These are phyloP conservation scores for Plantago coronopus DNA, from an alignment of 305 asterid species.

Conservation along the genomic window DNA sequence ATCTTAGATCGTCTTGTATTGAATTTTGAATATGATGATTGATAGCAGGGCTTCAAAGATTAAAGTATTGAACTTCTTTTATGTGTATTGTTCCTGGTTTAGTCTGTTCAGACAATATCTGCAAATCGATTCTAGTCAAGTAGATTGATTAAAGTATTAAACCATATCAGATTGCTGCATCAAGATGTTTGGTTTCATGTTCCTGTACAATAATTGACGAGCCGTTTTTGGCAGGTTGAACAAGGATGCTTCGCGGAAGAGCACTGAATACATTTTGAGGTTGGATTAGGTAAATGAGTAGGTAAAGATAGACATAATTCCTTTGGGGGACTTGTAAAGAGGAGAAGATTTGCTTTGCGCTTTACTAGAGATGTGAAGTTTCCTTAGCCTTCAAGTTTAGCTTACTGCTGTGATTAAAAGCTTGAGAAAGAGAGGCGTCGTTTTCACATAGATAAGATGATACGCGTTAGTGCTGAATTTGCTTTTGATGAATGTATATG, in stretches of 20 bases:
- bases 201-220: neutral
- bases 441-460: conserved; percentile 19
- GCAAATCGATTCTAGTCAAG: neutral
- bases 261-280: conserved; percentile 18
- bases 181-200: too few species aligned
- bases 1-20: too few species aligned
- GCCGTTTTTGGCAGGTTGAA: conserved; percentile 22
- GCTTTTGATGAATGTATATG: conserved; percentile 37
- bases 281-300: conserved; percentile 27
- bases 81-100: too few species aligned
- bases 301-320: conserved; percentile 8
- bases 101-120: too few species aligned
- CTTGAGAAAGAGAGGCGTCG: conserved; percentile 24
- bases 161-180: too few species aligned
- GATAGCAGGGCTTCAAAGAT: too few species aligned
- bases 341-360: conserved; percentile 30
- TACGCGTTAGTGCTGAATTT: conserved; percentile 18
- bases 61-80: too few species aligned
- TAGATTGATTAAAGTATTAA: too few species aligned
- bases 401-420: conserved; percentile 3
- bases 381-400: conserved; percentile 43
- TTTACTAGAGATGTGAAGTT: conserved; percentile 22
- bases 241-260: neutral
- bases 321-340: conserved; percentile 29
- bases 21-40: too few species aligned